Percentiles rank a stretch among this genome's conserved stretches.
phyloP scores from a whole-genome alignment of 768 basidiomycete genomes.

The Suillus fuscotomentosus region DNA sequence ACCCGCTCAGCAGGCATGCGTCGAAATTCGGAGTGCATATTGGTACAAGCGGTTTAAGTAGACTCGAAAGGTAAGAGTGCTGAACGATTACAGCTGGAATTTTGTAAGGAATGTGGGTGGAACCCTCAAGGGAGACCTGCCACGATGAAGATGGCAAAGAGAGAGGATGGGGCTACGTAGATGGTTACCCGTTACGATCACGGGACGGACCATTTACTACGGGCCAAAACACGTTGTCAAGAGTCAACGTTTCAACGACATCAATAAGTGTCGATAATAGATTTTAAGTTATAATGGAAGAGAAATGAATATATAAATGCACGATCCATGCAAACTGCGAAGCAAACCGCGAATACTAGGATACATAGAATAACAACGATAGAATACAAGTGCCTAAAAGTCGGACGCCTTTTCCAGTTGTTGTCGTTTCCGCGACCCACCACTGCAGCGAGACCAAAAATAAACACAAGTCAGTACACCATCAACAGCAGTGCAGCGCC shows the following conservation, averaged over 20 bases:
- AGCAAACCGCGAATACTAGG: neutral
- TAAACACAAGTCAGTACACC: conserved; percentile 4
- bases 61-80: neutral
- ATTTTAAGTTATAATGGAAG: neutral
- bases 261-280: neutral
- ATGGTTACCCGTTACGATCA: neutral
- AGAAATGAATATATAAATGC: neutral
- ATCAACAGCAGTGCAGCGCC: neutral
- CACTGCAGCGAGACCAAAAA: conserved; percentile 31
- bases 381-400: conserved; percentile 25
- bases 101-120: conserved; percentile 3
- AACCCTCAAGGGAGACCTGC: conserved; percentile 1
- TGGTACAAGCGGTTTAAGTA: neutral
- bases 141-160: neutral
- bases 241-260: neutral
- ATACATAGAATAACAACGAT: conserved; percentile 8
- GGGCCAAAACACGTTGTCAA: neutral
- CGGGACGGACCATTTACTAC: neutral
- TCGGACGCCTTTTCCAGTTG: conserved; percentile 65
- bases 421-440: conserved; percentile 63
- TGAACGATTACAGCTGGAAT: conserved; percentile 5
- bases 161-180: neutral
- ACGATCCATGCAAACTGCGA: neutral
- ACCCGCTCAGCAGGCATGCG: conserved; percentile 30
- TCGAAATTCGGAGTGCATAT: conserved; percentile 25